phyloP scores from a whole-genome alignment of 2,329 filamentous ascomycete species.

The Sporothrix mexicana region DNA sequence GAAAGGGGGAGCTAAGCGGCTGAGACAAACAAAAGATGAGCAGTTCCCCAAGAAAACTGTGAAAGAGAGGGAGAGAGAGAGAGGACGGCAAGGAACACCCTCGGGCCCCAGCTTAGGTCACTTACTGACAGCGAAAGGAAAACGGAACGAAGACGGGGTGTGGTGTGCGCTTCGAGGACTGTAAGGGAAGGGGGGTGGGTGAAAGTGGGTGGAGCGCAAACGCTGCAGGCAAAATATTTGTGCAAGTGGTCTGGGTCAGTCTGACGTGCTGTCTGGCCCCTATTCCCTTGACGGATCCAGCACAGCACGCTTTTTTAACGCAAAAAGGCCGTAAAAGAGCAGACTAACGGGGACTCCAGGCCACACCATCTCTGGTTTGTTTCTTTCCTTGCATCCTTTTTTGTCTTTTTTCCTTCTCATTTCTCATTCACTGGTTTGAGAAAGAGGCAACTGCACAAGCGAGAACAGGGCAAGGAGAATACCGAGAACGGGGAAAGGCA shows the following conservation, averaged over 20 bases:
- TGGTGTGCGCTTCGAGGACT: neutral
- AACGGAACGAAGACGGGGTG: conserved; percentile 4
- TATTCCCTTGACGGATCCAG: conserved; percentile 10
- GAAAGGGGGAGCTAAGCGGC: conserved; percentile 28
- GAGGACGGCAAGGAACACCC: conserved; percentile 7
- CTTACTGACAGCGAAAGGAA: conserved; percentile 23
- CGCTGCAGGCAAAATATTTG: conserved; percentile 17
- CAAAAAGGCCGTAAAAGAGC: neutral
- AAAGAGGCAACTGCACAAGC: neutral
- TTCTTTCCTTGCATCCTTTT: neutral
- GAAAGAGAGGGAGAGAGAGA: conserved; percentile 16
- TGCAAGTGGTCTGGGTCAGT: neutral
- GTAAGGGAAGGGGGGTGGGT: conserved; percentile 1
- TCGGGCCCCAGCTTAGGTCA: conserved; percentile 7
- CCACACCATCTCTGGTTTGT: neutral
- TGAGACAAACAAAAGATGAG: conserved; percentile 32
- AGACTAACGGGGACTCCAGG: neutral
- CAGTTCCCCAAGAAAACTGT: conserved; percentile 16
- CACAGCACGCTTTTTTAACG: neutral
- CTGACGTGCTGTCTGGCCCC: neutral
- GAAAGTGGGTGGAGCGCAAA: conserved; percentile 22
- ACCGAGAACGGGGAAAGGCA: neutral
- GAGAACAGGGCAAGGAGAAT: neutral
- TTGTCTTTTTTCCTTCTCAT: neutral
- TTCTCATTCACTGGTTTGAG: neutral